Percentiles rank a stretch among this genome's conserved stretches.
These are phyloP conservation scores for Botryobasidium botryosum DNA, from an alignment of 768 basidiomycete species.

Conservation along the genomic window DNA sequence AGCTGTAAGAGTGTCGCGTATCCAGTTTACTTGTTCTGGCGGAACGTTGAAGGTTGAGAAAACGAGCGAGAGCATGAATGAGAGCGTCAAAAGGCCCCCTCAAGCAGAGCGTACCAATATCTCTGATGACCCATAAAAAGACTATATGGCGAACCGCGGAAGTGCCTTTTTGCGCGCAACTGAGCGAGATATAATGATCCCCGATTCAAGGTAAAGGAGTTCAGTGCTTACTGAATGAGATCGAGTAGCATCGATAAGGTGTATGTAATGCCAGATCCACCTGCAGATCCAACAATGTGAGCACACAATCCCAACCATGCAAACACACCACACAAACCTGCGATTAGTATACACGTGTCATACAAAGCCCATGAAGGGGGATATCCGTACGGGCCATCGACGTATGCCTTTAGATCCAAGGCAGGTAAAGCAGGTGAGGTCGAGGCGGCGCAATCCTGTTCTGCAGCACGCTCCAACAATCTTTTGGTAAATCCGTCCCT, in stretches of 20 bases:
- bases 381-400: neutral
- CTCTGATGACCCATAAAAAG: too few relatives aligned
- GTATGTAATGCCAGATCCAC: neutral
- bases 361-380: neutral
- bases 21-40: too few relatives aligned
- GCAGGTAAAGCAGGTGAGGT: too few relatives aligned
- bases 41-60: too few relatives aligned
- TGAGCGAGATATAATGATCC: neutral
- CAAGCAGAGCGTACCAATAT: too few relatives aligned
- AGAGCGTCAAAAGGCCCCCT: too few relatives aligned
- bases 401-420: neutral
- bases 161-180: neutral
- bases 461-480: neutral
- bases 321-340: neutral
- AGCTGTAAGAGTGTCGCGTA: too few relatives aligned
- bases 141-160: too few relatives aligned
- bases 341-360: neutral
- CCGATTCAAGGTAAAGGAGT: neutral
- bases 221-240: neutral
- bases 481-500: neutral
- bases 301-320: neutral
- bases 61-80: too few relatives aligned
- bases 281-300: neutral
- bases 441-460: neutral
- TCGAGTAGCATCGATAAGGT: neutral